phyloP scores from a whole-genome alignment of 2,329 filamentous ascomycete species.

The Colletotrichum acutatum region DNA sequence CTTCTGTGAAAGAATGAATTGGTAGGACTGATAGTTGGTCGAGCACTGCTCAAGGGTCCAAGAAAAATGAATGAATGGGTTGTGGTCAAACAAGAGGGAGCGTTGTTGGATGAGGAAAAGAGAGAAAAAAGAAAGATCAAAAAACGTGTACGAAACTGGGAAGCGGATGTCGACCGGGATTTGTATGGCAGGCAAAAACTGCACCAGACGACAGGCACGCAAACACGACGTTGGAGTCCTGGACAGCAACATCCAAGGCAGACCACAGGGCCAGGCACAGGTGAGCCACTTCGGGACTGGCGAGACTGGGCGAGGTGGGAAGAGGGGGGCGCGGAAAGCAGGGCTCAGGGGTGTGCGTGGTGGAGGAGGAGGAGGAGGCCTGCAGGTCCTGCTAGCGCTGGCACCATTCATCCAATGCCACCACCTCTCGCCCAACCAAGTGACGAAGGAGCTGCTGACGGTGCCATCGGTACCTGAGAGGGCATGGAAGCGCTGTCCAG shows the following conservation, averaged over 20 bases:
- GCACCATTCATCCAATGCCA: background rate
- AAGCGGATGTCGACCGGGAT: constrained; percentile 31
- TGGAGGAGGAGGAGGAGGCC: background rate
- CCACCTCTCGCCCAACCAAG: background rate
- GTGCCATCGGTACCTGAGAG: constrained; percentile 15
- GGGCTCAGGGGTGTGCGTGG: background rate
- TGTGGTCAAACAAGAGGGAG: constrained; percentile 33
- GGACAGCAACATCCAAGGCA: background rate
- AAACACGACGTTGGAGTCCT: background rate
- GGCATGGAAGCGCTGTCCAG: background rate
- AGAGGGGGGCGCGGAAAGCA: background rate
- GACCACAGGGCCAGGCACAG: constrained; percentile 1
- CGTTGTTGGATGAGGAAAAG: constrained; percentile 24
- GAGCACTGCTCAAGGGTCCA: constrained; percentile 35
- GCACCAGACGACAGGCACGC: background rate
- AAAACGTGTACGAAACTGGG: background rate
- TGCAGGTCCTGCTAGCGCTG: constrained; percentile 13
- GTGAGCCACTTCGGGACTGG: constrained; percentile 29
- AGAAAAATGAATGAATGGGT: constrained; percentile 33
- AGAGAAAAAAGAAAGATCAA: constrained; percentile 12
- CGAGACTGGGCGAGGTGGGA: constrained; percentile 28
- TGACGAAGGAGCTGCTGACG: background rate
- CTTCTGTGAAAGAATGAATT: constrained; percentile 33
- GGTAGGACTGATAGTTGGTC: constrained; percentile 24
- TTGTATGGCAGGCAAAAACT: constrained; percentile 27